Percentiles rank a stretch among this genome's conserved stretches.
phyloP scores from a whole-genome alignment of 2,329 filamentous ascomycete genomes.

The Thelonectria olida region DNA sequence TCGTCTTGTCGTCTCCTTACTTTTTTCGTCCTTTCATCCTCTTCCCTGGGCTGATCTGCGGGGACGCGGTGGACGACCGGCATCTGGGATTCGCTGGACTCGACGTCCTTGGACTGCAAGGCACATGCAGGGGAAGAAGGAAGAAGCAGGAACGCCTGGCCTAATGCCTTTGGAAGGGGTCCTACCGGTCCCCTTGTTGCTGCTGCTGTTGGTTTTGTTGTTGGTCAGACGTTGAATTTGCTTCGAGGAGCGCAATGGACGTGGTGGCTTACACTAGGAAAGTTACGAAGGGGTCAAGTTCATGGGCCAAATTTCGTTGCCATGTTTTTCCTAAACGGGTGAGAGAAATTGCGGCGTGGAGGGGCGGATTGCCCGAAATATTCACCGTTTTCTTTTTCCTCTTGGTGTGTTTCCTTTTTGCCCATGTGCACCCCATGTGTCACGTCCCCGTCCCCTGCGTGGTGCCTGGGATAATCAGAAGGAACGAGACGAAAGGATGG shows the following conservation, averaged over 20 bases:
- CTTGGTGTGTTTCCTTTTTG: constrained; percentile 1
- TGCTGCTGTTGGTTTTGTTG: too few relatives aligned
- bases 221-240: too few relatives aligned
- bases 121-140: constrained; percentile 29
- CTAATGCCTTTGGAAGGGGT: background rate
- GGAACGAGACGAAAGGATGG: background rate
- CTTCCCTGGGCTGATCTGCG: constrained; percentile 22
- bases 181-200: too few relatives aligned
- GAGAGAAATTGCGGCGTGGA: background rate
- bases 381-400: background rate
- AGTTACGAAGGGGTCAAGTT: too few relatives aligned
- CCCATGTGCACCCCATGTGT: constrained; percentile 13
- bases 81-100: constrained; percentile 24
- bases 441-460: background rate
- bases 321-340: background rate
- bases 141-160: constrained; percentile 28
- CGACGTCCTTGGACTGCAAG: constrained; percentile 23
- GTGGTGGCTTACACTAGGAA: too few relatives aligned
- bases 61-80: constrained; percentile 8
- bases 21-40: constrained; percentile 10
- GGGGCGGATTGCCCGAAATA: constrained; percentile 16
- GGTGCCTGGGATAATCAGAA: background rate
- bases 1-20: background rate
- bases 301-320: background rate
- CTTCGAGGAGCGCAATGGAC: too few relatives aligned